phyloP scores from a whole-genome alignment of 257 asterid species.

The Prunella vulgaris region DNA sequence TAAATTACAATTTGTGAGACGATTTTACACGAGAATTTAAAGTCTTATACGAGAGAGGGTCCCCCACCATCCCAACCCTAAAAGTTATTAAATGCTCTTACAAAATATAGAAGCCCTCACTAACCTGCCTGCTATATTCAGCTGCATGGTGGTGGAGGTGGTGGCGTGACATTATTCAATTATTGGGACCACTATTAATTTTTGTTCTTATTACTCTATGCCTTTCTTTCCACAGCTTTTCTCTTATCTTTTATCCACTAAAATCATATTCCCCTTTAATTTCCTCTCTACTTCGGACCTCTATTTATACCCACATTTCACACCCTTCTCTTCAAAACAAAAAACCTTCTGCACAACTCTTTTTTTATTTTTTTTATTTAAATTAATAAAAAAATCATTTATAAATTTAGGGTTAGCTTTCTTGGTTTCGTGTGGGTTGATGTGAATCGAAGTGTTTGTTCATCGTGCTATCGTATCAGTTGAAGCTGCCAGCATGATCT shows the following conservation, averaged over 20 bases:
- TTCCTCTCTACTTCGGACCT: slow-evolving; percentile 19
- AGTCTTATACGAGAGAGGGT: slow-evolving; percentile 2
- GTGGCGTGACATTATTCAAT: slow-evolving; percentile 46
- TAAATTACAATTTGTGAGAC: not conserved
- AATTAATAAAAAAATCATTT: not conserved
- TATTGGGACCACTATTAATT: slow-evolving; percentile 40
- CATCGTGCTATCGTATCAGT: slow-evolving; percentile 39
- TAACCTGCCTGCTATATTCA: slow-evolving; percentile 16
- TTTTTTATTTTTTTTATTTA: not conserved
- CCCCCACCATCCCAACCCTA: slow-evolving; percentile 30
- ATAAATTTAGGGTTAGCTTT: not conserved
- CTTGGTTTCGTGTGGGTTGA: no score
- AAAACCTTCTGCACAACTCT: not conserved
- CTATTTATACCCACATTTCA: slow-evolving; percentile 31
- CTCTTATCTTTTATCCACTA: slow-evolving; percentile 32
- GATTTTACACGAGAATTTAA: not conserved
- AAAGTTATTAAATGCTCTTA: slow-evolving; percentile 28
- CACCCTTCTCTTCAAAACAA: not conserved
- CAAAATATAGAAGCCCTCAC: slow-evolving; percentile 29
- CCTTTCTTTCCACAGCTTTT: slow-evolving; percentile 22
- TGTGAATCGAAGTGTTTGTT: no score
- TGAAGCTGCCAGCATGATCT: slow-evolving; percentile 99
- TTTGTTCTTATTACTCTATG: slow-evolving; percentile 28
- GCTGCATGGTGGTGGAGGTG: slow-evolving; percentile 45
- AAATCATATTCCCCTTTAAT: slow-evolving; percentile 17